phyloP scores from a whole-genome alignment of 768 basidiomycete species.

The Leccinellum luteum region DNA sequence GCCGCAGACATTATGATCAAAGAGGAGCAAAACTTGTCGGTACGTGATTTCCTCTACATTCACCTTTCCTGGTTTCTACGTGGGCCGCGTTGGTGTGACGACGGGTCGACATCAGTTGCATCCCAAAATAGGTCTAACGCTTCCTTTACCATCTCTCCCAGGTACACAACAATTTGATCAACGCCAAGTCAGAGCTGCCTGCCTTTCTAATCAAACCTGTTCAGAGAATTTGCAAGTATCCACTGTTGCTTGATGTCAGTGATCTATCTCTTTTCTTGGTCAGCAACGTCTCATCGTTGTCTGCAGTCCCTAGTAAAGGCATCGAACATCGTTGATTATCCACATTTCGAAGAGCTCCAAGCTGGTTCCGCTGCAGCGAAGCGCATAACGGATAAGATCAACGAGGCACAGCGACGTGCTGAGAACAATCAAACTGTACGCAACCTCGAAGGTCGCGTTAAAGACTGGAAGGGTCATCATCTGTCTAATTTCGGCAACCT shows the following conservation, averaged over 20 bases:
- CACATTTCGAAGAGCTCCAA: constrained; percentile 76
- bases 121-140: constrained; percentile 23
- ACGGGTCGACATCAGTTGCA: constrained; percentile 12
- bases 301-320: constrained; percentile 73
- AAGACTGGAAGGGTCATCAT: constrained; percentile 99
- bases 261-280: constrained; percentile 8
- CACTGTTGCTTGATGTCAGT: constrained; percentile 85
- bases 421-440: constrained; percentile 91
- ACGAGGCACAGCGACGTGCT: constrained; percentile 88
- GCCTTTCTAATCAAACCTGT: constrained; percentile 99
- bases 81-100: constrained; percentile 24
- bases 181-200: constrained; percentile 87
- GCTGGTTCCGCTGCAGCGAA: constrained; percentile 83
- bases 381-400: constrained; percentile 92
- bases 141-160: constrained; percentile 29
- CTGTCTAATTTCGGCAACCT: constrained; percentile 92
- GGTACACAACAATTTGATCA: constrained; percentile 82
- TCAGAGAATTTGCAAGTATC: constrained; percentile 98
- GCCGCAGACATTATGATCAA: constrained; percentile 82
- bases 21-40: constrained; percentile 83
- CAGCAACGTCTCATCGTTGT: constrained; percentile 4
- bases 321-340: constrained; percentile 58
- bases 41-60: constrained; percentile 42
- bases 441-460: constrained; percentile 80
- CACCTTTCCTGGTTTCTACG: constrained; percentile 9